Conservation (phyloP, 495 filamentous ascomycete species). For the Mytilinidion resinicola region DNA sequence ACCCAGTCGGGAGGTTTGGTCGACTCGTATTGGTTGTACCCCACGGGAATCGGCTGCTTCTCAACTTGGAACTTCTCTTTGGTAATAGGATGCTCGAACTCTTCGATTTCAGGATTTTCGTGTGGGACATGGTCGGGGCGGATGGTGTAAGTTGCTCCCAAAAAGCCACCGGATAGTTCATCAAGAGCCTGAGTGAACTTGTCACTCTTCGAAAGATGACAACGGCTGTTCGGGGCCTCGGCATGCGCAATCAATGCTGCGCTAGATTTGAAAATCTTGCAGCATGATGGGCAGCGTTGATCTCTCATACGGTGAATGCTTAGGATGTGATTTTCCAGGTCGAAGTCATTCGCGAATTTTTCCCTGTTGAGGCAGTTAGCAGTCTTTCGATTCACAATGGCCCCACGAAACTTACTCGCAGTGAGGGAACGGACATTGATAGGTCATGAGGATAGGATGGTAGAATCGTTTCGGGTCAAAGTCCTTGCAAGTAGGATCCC, state of each 20-base stretch:
- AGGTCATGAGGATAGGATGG: conserved; percentile 18
- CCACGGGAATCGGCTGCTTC: background rate
- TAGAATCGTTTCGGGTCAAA: conserved; percentile 32
- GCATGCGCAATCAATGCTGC: conserved; percentile 46
- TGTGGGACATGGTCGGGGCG: conserved; percentile 13
- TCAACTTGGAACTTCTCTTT: background rate
- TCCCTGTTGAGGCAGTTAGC: conserved; percentile 17
- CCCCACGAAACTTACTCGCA: conserved; percentile 31
- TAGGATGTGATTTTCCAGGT: conserved; percentile 30
- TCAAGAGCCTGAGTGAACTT: conserved; percentile 42
- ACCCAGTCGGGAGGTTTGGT: conserved; percentile 21
- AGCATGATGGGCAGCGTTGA: conserved; percentile 39
- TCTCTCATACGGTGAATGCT: conserved; percentile 19
- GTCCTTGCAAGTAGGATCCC: conserved; percentile 27
- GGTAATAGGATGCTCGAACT: conserved; percentile 6
- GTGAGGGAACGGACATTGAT: conserved; percentile 31
- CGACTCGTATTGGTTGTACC: conserved; percentile 14
- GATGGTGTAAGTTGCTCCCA: conserved; percentile 17
- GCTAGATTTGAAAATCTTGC: conserved; percentile 40
- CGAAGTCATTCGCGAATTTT: conserved; percentile 6
- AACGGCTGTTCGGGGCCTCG: conserved; percentile 41
- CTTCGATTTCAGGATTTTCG: conserved; percentile 8
- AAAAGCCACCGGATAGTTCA: conserved; percentile 45
- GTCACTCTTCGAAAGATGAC: conserved; percentile 37
- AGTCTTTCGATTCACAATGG: background rate